phyloP scores from a whole-genome alignment of 164 flowering plant species.

The Cinnamomum chago region DNA sequence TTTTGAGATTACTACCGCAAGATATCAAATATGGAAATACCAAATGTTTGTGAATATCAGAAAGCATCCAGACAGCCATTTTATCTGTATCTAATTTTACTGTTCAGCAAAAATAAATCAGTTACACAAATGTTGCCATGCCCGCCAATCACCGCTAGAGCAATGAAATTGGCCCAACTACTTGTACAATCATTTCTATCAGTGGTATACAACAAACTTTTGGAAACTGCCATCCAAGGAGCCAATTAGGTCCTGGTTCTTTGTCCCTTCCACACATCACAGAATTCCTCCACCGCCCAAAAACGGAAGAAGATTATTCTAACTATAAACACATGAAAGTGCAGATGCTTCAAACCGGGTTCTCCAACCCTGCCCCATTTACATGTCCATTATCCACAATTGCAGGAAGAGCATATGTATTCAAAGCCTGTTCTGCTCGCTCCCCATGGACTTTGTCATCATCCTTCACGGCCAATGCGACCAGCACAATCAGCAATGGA shows the following conservation, averaged over 20 bases:
- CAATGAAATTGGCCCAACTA: no score
- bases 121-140: no score
- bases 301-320: not conserved
- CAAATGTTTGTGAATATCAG: no score
- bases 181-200: no score
- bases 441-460: slow-evolving; percentile 23
- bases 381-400: not conserved
- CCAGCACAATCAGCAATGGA: slow-evolving; percentile 60
- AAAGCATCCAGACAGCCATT: no score
- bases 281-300: not conserved
- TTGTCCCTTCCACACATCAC: not conserved
- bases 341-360: not conserved
- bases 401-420: not conserved
- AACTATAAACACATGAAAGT: not conserved
- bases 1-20: no score
- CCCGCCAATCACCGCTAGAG: no score
- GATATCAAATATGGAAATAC: no score
- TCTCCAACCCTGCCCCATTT: not conserved
- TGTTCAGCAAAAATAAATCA: no score
- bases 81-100: no score
- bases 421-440: not conserved
- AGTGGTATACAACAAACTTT: no score
- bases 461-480: slow-evolving; percentile 64
- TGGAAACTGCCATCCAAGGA: not conserved
- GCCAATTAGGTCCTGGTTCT: not conserved